These are phyloP conservation scores for Dipodascus geniculatus DNA, from an alignment of 805 yeast genomes.

Conservation along the genomic window DNA sequence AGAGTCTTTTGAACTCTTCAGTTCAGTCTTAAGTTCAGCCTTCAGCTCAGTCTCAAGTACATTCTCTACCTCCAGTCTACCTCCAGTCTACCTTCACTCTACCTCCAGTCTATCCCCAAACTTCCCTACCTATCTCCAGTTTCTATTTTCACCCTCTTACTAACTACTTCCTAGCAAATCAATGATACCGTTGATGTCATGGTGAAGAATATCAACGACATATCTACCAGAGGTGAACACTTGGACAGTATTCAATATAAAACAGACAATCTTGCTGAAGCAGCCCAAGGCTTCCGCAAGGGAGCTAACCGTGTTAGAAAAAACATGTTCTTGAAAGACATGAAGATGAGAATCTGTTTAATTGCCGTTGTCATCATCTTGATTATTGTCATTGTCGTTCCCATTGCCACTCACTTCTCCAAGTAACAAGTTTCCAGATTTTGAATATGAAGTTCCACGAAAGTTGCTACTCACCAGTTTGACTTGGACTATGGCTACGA, in stretches of 20 bases:
- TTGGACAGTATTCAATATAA: conserved; percentile 85
- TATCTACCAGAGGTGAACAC: conserved; percentile 90
- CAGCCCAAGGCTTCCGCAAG: conserved; percentile 90
- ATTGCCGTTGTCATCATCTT: conserved; percentile 69
- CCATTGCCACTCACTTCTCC: conserved; percentile 77
- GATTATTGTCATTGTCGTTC: conserved; percentile 79
- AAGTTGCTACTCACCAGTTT: no score
- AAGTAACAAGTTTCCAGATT: conserved; percentile 7
- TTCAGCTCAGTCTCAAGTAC: conserved; percentile 17
- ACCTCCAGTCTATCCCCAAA: conserved; percentile 20
- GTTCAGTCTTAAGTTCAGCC: no score
- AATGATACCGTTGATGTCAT: conserved; percentile 94
- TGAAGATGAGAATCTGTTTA: conserved; percentile 89
- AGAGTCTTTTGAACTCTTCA: no score
- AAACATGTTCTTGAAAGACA: conserved; percentile 98
- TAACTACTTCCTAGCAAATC: conserved; percentile 45
- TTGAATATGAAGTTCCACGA: neutral
- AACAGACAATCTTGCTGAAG: conserved; percentile 82
- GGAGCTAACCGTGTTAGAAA: conserved; percentile 96
- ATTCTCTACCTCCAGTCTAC: conserved; percentile 13
- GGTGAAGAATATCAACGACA: conserved; percentile 94
- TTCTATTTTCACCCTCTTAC: neutral
- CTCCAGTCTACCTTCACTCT: conserved; percentile 29
- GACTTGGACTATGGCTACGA: no score
- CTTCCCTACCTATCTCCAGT: neutral